Base-by-base conservation (phyloP, 192 early-diverging fungal genomes). In the Coemansia asiatica region DNA sequence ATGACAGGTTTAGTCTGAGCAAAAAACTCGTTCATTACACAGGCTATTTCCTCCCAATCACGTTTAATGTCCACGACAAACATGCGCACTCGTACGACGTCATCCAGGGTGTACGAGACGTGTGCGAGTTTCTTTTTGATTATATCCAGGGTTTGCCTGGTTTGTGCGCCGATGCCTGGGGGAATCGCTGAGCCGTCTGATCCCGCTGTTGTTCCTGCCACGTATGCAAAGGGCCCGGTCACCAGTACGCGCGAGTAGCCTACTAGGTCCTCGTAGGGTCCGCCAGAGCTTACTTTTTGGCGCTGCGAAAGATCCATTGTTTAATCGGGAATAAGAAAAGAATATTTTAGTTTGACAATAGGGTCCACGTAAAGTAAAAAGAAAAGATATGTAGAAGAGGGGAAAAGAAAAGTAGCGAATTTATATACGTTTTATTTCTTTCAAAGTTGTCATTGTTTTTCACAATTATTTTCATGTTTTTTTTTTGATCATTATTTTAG, bases 21-120 rank as follows among this genome's bases (percentile, higher is more conserved):
- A 56, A 83, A 80, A 31, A 61, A 64, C 48, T 55, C 50, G 60
- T 60, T 64, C 40, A 79, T 74, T 2, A 74, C 76, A 13, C 63
- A 29, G 27, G 69, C 63, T 13, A 78, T 55, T 16, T 25, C 69
- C n/a, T 69, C 46, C 77, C 72, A 80, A 60, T 80, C 65, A 35
- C 60, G 64, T 56, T 74, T 69, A 55, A 80, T 74, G 40, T 80
- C 62, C 4, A 57, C 54, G 21, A 80, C 68, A 67, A 64, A 80
- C 68, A 80, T 80, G 13, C 72, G 64, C 31, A 72, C 71, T 1
- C 76, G 63, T 59, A 74, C 67, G 22, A 79, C 64, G 23, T 74
- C 72, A 22, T 65, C 69, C 51, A 68, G 18, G 10, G 22, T 7
- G 5, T 50, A 35, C 2, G 29, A 54, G 22, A 63, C 74, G 23